phyloP scores from a whole-genome alignment of 495 filamentous ascomycete species.

The Xylaria curta region DNA sequence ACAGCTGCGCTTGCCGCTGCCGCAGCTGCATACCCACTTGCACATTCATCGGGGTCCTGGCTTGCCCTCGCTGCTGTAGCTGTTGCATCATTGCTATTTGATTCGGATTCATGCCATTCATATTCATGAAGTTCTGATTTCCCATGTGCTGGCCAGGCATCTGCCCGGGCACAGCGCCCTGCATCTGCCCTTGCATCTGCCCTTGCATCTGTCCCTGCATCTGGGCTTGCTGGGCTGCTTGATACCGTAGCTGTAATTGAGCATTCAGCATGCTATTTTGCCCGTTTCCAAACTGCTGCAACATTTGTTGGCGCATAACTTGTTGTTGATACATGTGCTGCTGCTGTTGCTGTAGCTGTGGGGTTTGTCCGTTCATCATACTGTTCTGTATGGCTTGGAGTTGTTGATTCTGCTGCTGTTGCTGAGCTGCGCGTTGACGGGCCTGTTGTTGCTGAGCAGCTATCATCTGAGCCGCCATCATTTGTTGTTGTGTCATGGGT shows the following conservation, averaged over 20 bases:
- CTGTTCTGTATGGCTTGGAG: slow-evolving; percentile 45
- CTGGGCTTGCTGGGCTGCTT: slow-evolving; percentile 40
- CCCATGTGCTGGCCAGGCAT: slow-evolving; percentile 44
- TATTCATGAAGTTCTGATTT: slow-evolving; percentile 40
- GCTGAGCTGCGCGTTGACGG: slow-evolving; percentile 46
- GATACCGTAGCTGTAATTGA: slow-evolving; percentile 48
- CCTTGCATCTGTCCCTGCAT: slow-evolving; percentile 38
- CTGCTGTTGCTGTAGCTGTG: slow-evolving; percentile 34
- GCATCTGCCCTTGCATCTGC: slow-evolving; percentile 39
- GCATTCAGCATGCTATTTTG: slow-evolving; percentile 38
- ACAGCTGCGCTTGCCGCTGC: slow-evolving; percentile 46
- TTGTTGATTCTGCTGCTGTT: slow-evolving; percentile 47
- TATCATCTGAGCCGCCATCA: slow-evolving; percentile 51
- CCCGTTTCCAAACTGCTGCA: slow-evolving; percentile 41
- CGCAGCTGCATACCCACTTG: slow-evolving; percentile 39
- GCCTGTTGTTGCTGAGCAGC: slow-evolving; percentile 61
- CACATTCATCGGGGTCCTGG: slow-evolving; percentile 13
- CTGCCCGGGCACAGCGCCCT: slow-evolving; percentile 45
- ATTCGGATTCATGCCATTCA: slow-evolving; percentile 43
- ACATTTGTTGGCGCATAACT: slow-evolving; percentile 46
- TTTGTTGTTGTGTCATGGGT: slow-evolving; percentile 45
- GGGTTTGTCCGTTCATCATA: slow-evolving; percentile 45
- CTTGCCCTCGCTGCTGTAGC: slow-evolving; percentile 36
- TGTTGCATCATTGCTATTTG: slow-evolving; percentile 50
- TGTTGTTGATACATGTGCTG: slow-evolving; percentile 39